Base-by-base conservation (phyloP, 2,329 filamentous ascomycete genomes). In the Claviceps pusilla region DNA sequence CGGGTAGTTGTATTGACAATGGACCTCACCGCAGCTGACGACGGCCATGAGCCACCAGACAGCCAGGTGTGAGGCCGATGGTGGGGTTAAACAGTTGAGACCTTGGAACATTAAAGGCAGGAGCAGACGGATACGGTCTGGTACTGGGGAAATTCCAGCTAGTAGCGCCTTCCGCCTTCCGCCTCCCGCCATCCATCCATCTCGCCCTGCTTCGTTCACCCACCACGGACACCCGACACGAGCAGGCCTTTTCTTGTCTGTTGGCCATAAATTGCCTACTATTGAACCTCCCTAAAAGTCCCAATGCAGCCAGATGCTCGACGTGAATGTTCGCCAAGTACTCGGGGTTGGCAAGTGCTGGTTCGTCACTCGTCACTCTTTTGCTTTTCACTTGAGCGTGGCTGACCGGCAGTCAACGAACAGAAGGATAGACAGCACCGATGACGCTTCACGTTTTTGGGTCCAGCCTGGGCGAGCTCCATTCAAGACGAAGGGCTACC, bases 281-380 rank as follows among this genome's bases (percentile, higher is more conserved):
- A 11, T 9, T 37, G 35, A 3, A 37, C 3, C 7, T 11, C 7
- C 11, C 35, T 11, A 9, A 6, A 37, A 7, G 7, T 9, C 35
- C 9, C 4, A 37, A 37, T 9, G 3, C 10, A 28, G 43, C 33
- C 53, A 45, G 58, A 64, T 61, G 55, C 59, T 65, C 59, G 53
- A 66, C 19, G 61, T 65, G 65, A 63, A 60, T 56, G 64, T 65
- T 66, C 58, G 10, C 35, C 35, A 11, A 37, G 35, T 37, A 37
- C 35, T 56, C 58, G 48, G 31, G 31, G 28, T 37, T 52, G 50
- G 43, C 46, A 35, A 19, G 50, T 35, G 45, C 35, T 48, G 35
- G 46, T 49, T 50, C 14, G 41, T 45, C 45, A 12, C 37, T 11
- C 37, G 19, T 19, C 19, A 19, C 19, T 19, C 19, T 19, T 10